phyloP scores from a whole-genome alignment of 768 basidiomycete genomes.

The Tylopilus sp. region DNA sequence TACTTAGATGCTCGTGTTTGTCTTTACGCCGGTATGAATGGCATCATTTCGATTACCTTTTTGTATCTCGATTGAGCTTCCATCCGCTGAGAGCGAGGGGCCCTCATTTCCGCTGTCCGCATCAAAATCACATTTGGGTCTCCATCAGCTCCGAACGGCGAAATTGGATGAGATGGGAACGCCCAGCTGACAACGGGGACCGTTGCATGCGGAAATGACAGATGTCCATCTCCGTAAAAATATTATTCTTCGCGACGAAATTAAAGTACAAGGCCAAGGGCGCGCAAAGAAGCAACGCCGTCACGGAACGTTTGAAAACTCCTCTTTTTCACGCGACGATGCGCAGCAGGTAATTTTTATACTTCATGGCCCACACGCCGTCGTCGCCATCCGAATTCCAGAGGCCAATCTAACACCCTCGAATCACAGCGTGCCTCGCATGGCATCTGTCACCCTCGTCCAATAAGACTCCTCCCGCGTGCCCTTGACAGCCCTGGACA shows the following conservation, averaged over 20 bases:
- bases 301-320: background rate
- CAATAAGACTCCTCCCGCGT: constrained; percentile 29
- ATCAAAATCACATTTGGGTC: background rate
- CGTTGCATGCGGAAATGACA: constrained; percentile 5
- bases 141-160: background rate
- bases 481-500: constrained; percentile 26
- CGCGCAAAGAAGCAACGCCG: constrained; percentile 2
- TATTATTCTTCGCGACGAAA: background rate
- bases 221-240: background rate
- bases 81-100: constrained; percentile 5
- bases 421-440: constrained; percentile 27
- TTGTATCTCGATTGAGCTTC: background rate
- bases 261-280: background rate
- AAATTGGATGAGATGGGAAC: background rate
- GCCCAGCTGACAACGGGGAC: constrained; percentile 7
- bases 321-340: background rate
- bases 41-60: background rate
- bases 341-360: background rate
- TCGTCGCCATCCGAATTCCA: background rate
- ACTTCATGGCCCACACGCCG: background rate
- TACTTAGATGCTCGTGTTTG: constrained; percentile 13
- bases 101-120: constrained; percentile 1
- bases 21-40: constrained; percentile 10
- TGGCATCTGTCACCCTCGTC: constrained; percentile 31
- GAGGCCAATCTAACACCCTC: background rate